Conservation (phyloP, 805 yeast species). For the Metschnikowia bowlesiae region DNA sequence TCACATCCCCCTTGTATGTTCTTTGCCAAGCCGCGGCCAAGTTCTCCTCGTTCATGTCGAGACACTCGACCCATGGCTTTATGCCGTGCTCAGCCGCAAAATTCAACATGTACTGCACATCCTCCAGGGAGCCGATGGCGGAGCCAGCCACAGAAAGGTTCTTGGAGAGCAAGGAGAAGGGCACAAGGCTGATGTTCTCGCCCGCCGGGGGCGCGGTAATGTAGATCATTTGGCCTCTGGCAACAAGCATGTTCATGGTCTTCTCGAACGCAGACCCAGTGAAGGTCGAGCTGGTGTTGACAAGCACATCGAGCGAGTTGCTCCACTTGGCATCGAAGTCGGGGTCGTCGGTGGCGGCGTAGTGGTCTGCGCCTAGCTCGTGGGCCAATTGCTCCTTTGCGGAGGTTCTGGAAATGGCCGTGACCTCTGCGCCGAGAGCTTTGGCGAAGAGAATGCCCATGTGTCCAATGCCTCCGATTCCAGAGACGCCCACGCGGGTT, state of each 20-base stretch:
- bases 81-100: conserved; percentile 4
- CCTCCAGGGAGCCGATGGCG: conserved; percentile 7
- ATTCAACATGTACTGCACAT: conserved; percentile 9
- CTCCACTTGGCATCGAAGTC: conserved; percentile 16
- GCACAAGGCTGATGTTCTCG: conserved; percentile 4
- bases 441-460: conserved; percentile 52
- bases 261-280: conserved; percentile 7
- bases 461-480: conserved; percentile 66
- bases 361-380: conserved; percentile 12
- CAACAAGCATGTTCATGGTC: conserved; percentile 1
- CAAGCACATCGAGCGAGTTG: conserved; percentile 7
- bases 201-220: conserved; percentile 10
- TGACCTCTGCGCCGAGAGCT: conserved; percentile 59
- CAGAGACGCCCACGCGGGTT: conserved; percentile 52
- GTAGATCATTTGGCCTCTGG: conserved; percentile 9
- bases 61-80: no score
- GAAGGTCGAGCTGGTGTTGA: conserved; percentile 11
- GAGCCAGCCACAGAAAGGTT: conserved; percentile 8
- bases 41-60: no score
- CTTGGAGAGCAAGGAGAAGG: conserved; percentile 5
- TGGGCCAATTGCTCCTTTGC: conserved; percentile 48
- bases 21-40: no score
- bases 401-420: conserved; percentile 49
- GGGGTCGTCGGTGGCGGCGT: conserved; percentile 11
- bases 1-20: conserved; percentile 3